Base-by-base conservation (phyloP, 139 green algal genomes). In the Micromonas pusilla region DNA sequence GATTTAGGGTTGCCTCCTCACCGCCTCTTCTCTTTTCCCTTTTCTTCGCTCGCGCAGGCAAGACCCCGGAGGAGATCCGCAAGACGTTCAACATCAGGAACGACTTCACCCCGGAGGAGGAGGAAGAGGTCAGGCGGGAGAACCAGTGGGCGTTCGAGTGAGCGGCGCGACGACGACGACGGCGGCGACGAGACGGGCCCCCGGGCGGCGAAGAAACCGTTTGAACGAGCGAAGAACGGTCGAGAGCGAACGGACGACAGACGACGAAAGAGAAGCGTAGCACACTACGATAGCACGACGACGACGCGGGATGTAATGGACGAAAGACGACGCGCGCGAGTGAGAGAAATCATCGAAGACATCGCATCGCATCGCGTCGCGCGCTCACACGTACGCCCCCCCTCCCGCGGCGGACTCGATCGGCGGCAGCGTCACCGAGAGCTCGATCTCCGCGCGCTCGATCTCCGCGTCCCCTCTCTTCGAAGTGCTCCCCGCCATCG, bases 11-110 rank as follows among this genome's bases (percentile, higher is more conserved):
- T n/a, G n/a, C n/a, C n/a, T n/a, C n/a, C n/a, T n/a, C n/a, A n/a
- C n/a, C n/a, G n/a, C n/a, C n/a, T n/a, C n/a, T n/a, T n/a, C n/a
- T n/a, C n/a, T n/a, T n/a, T n/a, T n/a, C n/a, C n/a, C n/a, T n/a
- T n/a, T n/a, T n/a, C n/a, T n/a, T n/a, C n/a, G n/a, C n/a, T n/a
- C n/a, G n/a, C n/a, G n/a, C n/a, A n/a, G n/a, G 90, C 16, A 97
- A 95, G 79, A 91, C 90, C 53, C 92, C 92, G 37, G 91, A 96
- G 82, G 95, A 99, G 87, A 99, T 99, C 81, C 88, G 95, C 20
- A 80, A 87, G 81, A 95, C 88, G 9, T 99, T 99, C 84, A 95
- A 96, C 86, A 99, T 99, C 83, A 94, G 94, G 86, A 91, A 89
- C 66, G 79, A 90, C 65, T 88, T 90, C 77, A 89, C 85, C 23